A percentile compares a stretch with the other conserved stretches of the same genome.
Evolutionary conservation across 1,139 yeast genomes (phyloP).

Genomic region (Torulaspora globosa): DNA sequence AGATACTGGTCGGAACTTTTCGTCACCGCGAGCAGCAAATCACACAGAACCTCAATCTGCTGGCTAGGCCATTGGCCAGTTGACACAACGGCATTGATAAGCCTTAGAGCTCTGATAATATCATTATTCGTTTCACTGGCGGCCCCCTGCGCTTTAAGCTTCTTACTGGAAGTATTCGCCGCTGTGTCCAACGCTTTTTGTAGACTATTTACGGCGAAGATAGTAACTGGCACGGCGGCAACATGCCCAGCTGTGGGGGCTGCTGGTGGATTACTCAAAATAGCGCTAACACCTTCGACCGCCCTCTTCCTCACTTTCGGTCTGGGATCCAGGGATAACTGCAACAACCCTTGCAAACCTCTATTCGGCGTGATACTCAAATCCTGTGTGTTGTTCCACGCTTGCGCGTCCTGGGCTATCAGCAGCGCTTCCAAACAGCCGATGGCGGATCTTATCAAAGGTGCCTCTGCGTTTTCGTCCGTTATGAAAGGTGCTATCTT

Average conservation of each 20-base stretch:
- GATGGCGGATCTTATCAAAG: conserved; percentile 73
- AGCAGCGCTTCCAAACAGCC: conserved; percentile 81
- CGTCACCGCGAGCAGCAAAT: conserved; percentile 66
- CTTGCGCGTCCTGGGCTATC: conserved; percentile 71
- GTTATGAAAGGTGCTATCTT: conserved; percentile 80
- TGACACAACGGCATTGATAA: conserved; percentile 62
- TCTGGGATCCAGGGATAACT: conserved; percentile 78
- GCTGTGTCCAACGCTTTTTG: conserved; percentile 47
- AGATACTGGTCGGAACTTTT: conserved; percentile 80
- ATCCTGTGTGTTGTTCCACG: conserved; percentile 59
- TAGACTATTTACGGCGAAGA: conserved; percentile 50
- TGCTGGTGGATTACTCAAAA: conserved; percentile 68
- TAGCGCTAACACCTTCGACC: conserved; percentile 68
- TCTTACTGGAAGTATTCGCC: conserved; percentile 37
- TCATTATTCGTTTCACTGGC: conserved; percentile 51
- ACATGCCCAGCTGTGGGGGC: conserved; percentile 79
- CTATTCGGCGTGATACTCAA: conserved; percentile 69
- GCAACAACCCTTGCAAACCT: conserved; percentile 76
- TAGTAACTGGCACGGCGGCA: conserved; percentile 67
- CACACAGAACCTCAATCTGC: conserved; percentile 70
- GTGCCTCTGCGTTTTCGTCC: conserved; percentile 70
- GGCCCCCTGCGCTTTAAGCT: conserved; percentile 38
- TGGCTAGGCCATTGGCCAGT: conserved; percentile 79
- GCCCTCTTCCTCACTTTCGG: conserved; percentile 97
- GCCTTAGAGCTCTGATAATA: conserved; percentile 72